phyloP scores from a whole-genome alignment of 805 yeast genomes.

The Wickerhamomyces bisporus region DNA sequence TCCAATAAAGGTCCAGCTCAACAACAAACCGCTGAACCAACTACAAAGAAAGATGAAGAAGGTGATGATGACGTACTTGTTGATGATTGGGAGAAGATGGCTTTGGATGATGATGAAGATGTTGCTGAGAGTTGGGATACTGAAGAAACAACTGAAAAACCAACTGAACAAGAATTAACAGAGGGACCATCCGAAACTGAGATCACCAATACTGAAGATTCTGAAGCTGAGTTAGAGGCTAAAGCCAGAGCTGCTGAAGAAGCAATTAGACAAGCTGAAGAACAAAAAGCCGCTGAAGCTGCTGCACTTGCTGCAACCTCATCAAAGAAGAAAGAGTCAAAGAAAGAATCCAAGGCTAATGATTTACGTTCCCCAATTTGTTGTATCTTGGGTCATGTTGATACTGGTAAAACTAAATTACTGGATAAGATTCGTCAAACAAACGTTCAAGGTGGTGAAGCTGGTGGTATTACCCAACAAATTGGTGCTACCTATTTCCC shows the following conservation, averaged over 20 bases:
- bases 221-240: conserved; percentile 7
- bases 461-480: conserved; percentile 99
- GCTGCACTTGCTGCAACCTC: conserved; percentile 21
- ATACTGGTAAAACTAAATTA: conserved; percentile 97
- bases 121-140: conserved; percentile 49
- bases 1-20: conserved; percentile 21
- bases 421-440: conserved; percentile 97
- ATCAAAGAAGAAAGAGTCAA: conserved; percentile 6
- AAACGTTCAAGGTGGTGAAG: conserved; percentile 99
- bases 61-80: conserved; percentile 45
- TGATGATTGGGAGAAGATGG: conserved; percentile 85
- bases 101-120: conserved; percentile 53
- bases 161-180: conserved; percentile 12
- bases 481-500: conserved; percentile 99
- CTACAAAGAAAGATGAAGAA: conserved; percentile 20
- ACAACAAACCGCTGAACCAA: conserved; percentile 21
- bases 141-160: conserved; percentile 21
- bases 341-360: conserved; percentile 30
- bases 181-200: conserved; percentile 2
- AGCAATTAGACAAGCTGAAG: conserved; percentile 27
- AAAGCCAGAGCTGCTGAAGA: conserved; percentile 25
- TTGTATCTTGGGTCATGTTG: conserved; percentile 99
- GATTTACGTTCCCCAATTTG: conserved; percentile 97
- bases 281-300: conserved; percentile 20
- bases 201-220: conserved; percentile 22